Evolutionary conservation across 352 stramenopile genomes (phyloP).

Genomic region (Globisporangium spinosum): DNA sequence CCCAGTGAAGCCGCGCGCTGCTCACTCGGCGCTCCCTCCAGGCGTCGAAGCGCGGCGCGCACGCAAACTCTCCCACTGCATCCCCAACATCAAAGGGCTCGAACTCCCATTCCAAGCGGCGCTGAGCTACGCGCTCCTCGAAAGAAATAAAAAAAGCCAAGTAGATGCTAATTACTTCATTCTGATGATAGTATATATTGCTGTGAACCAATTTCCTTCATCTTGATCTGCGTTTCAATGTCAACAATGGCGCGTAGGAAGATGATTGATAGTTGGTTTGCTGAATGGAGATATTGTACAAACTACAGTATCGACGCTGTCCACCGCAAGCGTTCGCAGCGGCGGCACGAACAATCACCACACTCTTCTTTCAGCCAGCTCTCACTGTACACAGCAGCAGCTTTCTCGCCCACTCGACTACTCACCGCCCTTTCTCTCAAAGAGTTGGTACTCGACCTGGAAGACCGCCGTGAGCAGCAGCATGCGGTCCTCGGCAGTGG

Average conservation of each 20-base stretch:
- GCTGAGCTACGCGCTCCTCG: background rate
- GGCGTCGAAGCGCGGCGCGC: slow-evolving; percentile 22
- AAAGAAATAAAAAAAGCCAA: background rate
- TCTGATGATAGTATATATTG: background rate
- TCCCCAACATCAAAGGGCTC: background rate
- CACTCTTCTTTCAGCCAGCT: background rate
- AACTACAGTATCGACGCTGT: too few species aligned
- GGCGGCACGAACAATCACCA: too few species aligned
- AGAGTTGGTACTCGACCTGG: slow-evolving; percentile 57
- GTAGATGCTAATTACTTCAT: slow-evolving; percentile 2
- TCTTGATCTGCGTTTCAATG: too few species aligned
- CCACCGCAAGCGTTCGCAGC: too few species aligned
- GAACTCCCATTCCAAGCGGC: slow-evolving; percentile 7
- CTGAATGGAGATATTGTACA: too few species aligned
- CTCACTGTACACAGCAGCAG: background rate
- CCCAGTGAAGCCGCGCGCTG: slow-evolving; percentile 45
- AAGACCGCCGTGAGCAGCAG: slow-evolving; percentile 58
- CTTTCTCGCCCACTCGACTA: background rate
- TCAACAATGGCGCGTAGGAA: too few species aligned
- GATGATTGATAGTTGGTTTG: too few species aligned
- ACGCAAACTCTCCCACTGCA: background rate
- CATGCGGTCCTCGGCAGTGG: slow-evolving; percentile 47
- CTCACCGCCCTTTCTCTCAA: slow-evolving; percentile 30
- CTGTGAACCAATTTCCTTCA: too few species aligned
- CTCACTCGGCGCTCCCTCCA: slow-evolving; percentile 57